Evolutionary conservation across 2,329 filamentous ascomycete species (phyloP).

Genomic region (Botrytis byssoidea): DNA sequence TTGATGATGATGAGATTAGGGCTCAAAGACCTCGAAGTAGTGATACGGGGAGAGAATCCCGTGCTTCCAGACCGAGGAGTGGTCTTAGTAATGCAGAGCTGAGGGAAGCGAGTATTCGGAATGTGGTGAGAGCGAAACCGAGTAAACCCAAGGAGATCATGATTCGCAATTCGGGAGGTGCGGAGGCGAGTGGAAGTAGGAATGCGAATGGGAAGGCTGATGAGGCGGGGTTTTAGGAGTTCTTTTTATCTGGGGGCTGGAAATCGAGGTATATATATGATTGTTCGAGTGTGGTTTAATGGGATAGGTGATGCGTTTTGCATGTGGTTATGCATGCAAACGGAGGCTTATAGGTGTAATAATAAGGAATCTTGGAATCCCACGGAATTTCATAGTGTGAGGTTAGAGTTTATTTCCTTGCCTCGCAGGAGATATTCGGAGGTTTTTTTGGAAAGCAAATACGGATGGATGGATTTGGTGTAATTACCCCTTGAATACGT

Average conservation of each 20-base stretch:
- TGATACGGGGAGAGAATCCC: neutral
- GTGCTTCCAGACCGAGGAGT: constrained; percentile 15
- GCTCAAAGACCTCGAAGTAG: constrained; percentile 9
- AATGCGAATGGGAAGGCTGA: constrained; percentile 11
- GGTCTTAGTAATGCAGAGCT: constrained; percentile 19
- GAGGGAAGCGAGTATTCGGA: constrained; percentile 20
- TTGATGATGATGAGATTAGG: neutral
- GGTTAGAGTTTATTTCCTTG: too few relatives aligned
- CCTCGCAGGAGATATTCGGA: too few relatives aligned
- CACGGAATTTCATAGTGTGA: too few relatives aligned
- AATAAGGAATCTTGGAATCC: neutral
- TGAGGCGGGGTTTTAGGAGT: neutral
- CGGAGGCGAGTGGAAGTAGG: neutral
- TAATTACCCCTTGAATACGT: neutral
- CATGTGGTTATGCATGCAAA: neutral
- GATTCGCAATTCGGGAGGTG: neutral
- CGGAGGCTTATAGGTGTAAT: neutral
- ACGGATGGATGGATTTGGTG: neutral
- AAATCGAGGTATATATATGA: neutral
- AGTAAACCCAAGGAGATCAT: constrained; percentile 6
- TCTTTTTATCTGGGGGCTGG: neutral
- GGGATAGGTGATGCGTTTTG: neutral
- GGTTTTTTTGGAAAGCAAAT: neutral
- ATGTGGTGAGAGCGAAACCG: constrained; percentile 5
- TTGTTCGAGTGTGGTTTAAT: neutral